Conservation (phyloP, 1,139 yeast species). For the Saccharomyces hybrid region DNA sequence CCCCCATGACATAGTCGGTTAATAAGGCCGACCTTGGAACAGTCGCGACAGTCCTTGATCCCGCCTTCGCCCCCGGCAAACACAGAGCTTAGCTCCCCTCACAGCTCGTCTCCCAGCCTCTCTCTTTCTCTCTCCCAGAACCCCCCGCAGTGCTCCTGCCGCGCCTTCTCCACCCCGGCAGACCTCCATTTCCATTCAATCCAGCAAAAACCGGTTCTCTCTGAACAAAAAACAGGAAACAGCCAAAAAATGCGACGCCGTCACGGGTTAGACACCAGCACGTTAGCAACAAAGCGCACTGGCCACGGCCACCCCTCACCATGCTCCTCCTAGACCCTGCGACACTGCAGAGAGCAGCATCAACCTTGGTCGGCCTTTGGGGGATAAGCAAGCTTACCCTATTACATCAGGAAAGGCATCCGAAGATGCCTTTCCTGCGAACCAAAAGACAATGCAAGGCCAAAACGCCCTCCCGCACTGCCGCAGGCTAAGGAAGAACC, state of each 20-base stretch:
- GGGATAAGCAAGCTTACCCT: slow-evolving; percentile 85
- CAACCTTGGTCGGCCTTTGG: slow-evolving; percentile 3
- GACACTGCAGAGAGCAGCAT: neutral
- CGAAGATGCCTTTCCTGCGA: slow-evolving; percentile 3
- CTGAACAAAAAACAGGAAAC: neutral
- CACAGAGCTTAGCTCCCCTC: neutral
- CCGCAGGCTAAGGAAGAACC: neutral
- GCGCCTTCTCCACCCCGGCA: neutral
- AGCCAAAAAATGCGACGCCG: neutral
- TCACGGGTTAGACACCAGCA: neutral
- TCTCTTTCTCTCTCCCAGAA: neutral
- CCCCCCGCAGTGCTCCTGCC: neutral
- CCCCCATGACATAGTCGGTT: neutral
- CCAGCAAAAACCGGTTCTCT: neutral
- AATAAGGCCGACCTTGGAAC: neutral
- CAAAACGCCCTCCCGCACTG: slow-evolving; percentile 4
- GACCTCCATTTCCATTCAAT: neutral
- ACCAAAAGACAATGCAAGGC: slow-evolving; percentile 5
- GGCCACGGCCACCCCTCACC: neutral
- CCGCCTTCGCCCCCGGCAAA: no score
- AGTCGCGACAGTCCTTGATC: neutral
- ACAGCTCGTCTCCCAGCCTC: neutral
- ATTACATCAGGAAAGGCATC: slow-evolving; percentile 27
- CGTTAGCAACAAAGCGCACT: neutral
- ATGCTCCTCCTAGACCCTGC: neutral